Base-by-base conservation (phyloP, 345 rosid species). In the Eucalyptus dawsonii region DNA sequence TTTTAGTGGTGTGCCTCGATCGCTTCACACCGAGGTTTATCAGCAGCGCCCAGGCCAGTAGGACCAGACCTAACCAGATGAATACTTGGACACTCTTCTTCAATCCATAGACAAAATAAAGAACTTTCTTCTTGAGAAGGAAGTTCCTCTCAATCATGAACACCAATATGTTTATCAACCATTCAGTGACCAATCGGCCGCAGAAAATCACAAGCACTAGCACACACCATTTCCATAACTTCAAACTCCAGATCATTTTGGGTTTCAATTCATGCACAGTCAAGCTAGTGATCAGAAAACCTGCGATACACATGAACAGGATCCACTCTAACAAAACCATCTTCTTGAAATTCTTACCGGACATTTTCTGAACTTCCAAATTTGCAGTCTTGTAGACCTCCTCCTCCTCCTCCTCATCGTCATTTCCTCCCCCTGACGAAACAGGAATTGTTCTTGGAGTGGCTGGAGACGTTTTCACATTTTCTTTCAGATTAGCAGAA, bases 171-270 rank as follows among this genome's bases (percentile, higher is more conserved):
- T 94, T 94, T 88, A 93, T 91, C 62, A 92, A 89, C 95, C 96
- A 93, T 42, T 89, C 94, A 4, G 93, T 91, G 49, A 94, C 88
- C 92, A 95, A 90, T 83, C 94, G 89, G 51, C 97, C 96, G 53
- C 94, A 91, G 88, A 93, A 92, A 37, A 93, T 91, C 25, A 94
- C 95, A 80, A 93, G 60, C 14, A 94, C 81, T 58, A 94, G 88
- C 87, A 91, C 94, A 85, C 92, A 93, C 96, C 96, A 94, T 92
- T 93, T 95, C 96, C 95, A 95, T 31, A 94, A 80, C 53, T 89
- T 90, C 86, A 93, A 90, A 42, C 95, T 87, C 96, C 95, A 93
- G 83, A 94, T 76, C 47, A 29, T 29, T 45, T 47, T 29, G 45
- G 89, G 87, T 83, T 69, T 47, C 89, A 94, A 80, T 67, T 88